phyloP scores from a whole-genome alignment of 768 basidiomycete genomes.

The Boletus subparvulus region DNA sequence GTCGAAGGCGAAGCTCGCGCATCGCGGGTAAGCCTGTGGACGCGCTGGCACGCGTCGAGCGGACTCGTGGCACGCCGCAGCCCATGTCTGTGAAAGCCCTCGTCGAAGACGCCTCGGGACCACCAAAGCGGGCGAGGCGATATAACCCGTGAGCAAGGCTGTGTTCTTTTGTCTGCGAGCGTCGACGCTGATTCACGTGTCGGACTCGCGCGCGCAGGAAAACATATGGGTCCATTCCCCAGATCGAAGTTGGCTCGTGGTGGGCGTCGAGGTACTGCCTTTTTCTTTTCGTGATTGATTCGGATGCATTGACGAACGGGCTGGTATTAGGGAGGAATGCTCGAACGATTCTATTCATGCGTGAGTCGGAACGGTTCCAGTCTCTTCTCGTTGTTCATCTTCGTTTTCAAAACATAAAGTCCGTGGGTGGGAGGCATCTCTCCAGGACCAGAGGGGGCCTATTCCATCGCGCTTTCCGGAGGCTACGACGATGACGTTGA shows the following conservation, averaged over 20 bases:
- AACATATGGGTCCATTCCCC: constrained; percentile 78
- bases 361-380: constrained; percentile 44
- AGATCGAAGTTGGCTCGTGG: constrained; percentile 75
- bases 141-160: constrained; percentile 31
- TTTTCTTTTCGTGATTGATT: neutral
- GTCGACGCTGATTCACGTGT: constrained; percentile 20
- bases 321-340: constrained; percentile 49
- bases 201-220: constrained; percentile 46
- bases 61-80: constrained; percentile 31
- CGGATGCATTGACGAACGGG: neutral
- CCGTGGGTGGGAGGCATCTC: constrained; percentile 83
- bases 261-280: constrained; percentile 67
- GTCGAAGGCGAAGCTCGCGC: constrained; percentile 65
- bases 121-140: constrained; percentile 32
- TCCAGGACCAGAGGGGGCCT: constrained; percentile 63
- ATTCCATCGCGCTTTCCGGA: constrained; percentile 84
- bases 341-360: constrained; percentile 82
- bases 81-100: constrained; percentile 42
- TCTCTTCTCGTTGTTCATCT: neutral
- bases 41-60: constrained; percentile 45
- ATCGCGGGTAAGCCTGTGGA: constrained; percentile 56
- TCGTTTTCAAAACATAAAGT: constrained; percentile 35
- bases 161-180: neutral
- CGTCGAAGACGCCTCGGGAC: constrained; percentile 35
- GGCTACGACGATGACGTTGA: constrained; percentile 89